A percentile compares a stretch with the other conserved stretches of the same genome.
phyloP scores from a whole-genome alignment of 176 grass and related monocot genomes.

The Avena insularis region DNA sequence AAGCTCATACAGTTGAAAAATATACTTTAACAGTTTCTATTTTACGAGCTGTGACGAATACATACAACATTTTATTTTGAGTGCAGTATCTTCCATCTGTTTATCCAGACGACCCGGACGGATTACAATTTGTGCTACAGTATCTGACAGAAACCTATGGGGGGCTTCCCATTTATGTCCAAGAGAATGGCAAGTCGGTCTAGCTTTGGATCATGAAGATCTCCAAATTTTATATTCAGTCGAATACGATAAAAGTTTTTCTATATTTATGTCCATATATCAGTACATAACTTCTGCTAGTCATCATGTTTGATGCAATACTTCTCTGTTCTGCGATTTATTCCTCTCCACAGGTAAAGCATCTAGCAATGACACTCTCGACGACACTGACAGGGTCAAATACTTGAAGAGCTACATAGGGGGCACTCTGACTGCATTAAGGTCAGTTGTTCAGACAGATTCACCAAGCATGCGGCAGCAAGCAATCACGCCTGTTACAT shows the following conservation, averaged over 20 bases:
- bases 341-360: not conserved
- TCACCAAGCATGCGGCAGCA: not conserved
- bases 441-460: not conserved
- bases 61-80: not conserved
- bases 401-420: slow-evolving; percentile 62
- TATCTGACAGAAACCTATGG: slow-evolving; percentile 65
- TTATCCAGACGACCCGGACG: slow-evolving; percentile 41
- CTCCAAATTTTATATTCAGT: not conserved
- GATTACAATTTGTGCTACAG: slow-evolving; percentile 48
- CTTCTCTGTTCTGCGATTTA: not conserved
- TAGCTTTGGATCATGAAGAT: not conserved
- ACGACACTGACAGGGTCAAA: slow-evolving; percentile 62
- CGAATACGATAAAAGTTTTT: not conserved
- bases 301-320: not conserved
- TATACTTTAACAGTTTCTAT: not conserved
- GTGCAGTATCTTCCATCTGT: not conserved
- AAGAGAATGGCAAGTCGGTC: slow-evolving; percentile 74
- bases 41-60: not conserved
- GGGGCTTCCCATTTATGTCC: slow-evolving; percentile 62
- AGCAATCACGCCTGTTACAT: not conserved
- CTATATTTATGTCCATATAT: not conserved
- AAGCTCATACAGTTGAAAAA: not conserved
- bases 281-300: not conserved
- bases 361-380: slow-evolving; percentile 37
- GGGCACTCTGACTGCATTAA: not conserved